These are phyloP conservation scores for Pseudonitzschia multiseries DNA, from an alignment of 108 stramenopile genomes.

Conservation along the genomic window DNA sequence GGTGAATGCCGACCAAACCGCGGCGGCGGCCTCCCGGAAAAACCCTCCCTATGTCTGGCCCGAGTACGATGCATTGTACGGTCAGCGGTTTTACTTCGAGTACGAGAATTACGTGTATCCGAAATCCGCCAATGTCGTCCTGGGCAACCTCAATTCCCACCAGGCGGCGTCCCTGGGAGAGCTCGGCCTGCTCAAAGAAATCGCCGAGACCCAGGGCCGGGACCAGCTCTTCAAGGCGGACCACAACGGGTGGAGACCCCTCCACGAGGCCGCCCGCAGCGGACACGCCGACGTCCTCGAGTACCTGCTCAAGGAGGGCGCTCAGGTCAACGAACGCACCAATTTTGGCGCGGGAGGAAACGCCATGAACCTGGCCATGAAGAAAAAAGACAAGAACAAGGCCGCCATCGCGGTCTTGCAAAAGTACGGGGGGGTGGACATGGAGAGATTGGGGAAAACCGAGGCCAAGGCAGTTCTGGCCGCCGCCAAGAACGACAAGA, in stretches of 20 bases:
- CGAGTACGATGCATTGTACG: slow-evolving; percentile 1
- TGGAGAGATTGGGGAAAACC: not conserved
- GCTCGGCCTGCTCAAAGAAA: slow-evolving; percentile 41
- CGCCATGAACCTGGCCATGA: slow-evolving; percentile 70
- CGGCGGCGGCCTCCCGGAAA: slow-evolving; percentile 24
- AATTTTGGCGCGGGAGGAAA: slow-evolving; percentile 59
- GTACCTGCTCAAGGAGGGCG: slow-evolving; percentile 48
- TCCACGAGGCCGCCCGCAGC: slow-evolving; percentile 83
- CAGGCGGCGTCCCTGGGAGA: slow-evolving; percentile 58
- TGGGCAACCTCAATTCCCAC: slow-evolving; percentile 41
- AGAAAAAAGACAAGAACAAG: slow-evolving; percentile 32
- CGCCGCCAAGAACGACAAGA: not conserved
- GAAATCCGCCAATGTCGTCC: slow-evolving; percentile 13
- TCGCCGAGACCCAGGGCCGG: slow-evolving; percentile 41
- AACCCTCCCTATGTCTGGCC: not conserved
- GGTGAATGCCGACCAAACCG: not conserved
- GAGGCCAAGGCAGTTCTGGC: no score
- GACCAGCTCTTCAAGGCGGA: slow-evolving; percentile 52
- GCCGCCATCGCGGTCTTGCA: slow-evolving; percentile 39
- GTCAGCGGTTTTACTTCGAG: slow-evolving; percentile 5
- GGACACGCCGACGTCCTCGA: slow-evolving; percentile 60
- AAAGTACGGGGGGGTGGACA: slow-evolving; percentile 33
- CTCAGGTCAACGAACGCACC: slow-evolving; percentile 59
- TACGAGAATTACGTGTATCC: slow-evolving; percentile 22
- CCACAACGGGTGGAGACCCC: slow-evolving; percentile 77